These are phyloP conservation scores for Amniculicola lignicola DNA, from an alignment of 495 filamentous ascomycete genomes.

Conservation along the genomic window DNA sequence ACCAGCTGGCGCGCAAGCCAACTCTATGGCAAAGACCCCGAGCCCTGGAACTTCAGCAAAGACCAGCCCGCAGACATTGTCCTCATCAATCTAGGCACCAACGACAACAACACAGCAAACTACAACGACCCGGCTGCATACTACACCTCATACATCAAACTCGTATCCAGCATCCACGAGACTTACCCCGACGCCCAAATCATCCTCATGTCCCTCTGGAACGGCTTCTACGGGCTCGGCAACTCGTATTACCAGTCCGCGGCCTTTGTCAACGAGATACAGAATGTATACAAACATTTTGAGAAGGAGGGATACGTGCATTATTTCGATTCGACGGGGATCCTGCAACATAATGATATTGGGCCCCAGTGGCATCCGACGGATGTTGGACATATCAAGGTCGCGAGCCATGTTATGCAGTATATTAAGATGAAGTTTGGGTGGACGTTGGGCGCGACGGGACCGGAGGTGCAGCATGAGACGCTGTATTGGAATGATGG, in stretches of 20 bases:
- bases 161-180: conserved; percentile 59
- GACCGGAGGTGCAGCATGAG: conserved; percentile 58
- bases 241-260: conserved; percentile 53
- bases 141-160: conserved; percentile 55
- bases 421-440: conserved; percentile 53
- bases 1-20: conserved; percentile 51
- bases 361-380: conserved; percentile 62
- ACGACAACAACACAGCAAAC: conserved; percentile 60
- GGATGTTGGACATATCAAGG: conserved; percentile 64
- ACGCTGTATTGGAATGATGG: conserved; percentile 34
- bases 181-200: conserved; percentile 62
- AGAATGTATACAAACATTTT: conserved; percentile 46
- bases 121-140: conserved; percentile 55
- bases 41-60: conserved; percentile 58
- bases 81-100: conserved; percentile 66
- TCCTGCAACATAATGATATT: conserved; percentile 68
- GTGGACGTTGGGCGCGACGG: conserved; percentile 60
- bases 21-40: conserved; percentile 54
- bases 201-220: conserved; percentile 66
- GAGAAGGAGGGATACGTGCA: conserved; percentile 52
- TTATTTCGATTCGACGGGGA: conserved; percentile 65
- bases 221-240: conserved; percentile 52
- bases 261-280: background rate
- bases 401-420: conserved; percentile 63
- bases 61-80: conserved; percentile 63